Percentiles rank a stretch among this genome's conserved stretches.
phyloP scores from a whole-genome alignment of 306 rosid genomes.

The Aeschynomene evenia region DNA sequence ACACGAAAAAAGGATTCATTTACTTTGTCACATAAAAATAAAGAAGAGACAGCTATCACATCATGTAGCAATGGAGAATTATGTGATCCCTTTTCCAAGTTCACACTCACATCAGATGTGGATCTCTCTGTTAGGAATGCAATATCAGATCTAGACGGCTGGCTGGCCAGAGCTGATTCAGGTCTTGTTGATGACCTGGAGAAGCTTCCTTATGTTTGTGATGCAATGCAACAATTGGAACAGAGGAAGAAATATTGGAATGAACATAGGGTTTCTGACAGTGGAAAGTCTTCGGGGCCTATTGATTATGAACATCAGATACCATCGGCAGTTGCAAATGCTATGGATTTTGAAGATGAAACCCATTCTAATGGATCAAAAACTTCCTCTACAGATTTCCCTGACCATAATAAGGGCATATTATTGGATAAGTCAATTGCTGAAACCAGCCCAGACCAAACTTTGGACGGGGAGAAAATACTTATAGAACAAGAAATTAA shows the following conservation, averaged over 20 bases:
- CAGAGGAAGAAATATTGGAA: conserved; percentile 87
- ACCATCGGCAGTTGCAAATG: conserved; percentile 33
- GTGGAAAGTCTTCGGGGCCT: conserved; percentile 32
- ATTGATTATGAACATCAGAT: conserved; percentile 40
- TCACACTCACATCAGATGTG: conserved; percentile 81
- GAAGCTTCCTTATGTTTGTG: conserved; percentile 95
- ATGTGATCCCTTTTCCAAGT: conserved; percentile 78
- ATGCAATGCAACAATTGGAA: conserved; percentile 84
- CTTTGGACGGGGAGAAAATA: conserved; percentile 44
- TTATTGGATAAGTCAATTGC: conserved; percentile 37
- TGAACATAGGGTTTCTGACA: conserved; percentile 47
- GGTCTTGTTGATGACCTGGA: conserved; percentile 92
- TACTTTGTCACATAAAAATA: conserved; percentile 45
- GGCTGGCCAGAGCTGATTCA: conserved; percentile 86
- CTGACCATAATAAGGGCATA: conserved; percentile 36
- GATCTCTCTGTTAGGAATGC: conserved; percentile 84
- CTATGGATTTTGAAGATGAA: conserved; percentile 40
- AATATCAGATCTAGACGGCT: conserved; percentile 81
- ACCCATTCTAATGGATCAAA: conserved; percentile 35
- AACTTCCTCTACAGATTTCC: conserved; percentile 38
- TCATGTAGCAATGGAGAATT: conserved; percentile 32
- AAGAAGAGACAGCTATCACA: conserved; percentile 41
- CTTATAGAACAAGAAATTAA: conserved; percentile 41
- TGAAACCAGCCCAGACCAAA: conserved; percentile 41
- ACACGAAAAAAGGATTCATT: conserved; percentile 70